Conservation (phyloP, 306 rosid genomes). For the Rubus idaeus region DNA sequence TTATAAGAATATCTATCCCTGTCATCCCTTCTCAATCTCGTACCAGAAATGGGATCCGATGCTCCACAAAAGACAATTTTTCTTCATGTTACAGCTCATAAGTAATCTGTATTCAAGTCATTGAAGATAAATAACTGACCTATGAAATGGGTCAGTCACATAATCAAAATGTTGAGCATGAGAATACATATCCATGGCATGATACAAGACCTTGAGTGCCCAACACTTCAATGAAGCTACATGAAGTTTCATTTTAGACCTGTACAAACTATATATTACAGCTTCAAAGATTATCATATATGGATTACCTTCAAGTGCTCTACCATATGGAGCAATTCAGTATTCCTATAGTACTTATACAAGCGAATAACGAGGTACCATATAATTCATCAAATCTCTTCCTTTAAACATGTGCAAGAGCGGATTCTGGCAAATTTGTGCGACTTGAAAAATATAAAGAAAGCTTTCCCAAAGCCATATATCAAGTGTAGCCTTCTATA, state of each 20-base stretch:
- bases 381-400: neutral
- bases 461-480: neutral
- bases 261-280: neutral
- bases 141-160: neutral
- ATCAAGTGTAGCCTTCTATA: neutral
- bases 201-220: neutral
- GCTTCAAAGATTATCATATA: neutral
- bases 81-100: neutral
- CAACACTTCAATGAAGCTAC: neutral
- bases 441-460: neutral
- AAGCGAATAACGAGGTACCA: neutral
- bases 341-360: neutral
- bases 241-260: neutral
- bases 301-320: neutral
- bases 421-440: neutral
- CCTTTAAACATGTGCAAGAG: neutral
- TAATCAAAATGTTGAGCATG: neutral
- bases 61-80: slow-evolving; percentile 1
- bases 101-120: neutral
- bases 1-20: neutral
- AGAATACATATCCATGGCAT: neutral
- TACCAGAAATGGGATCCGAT: neutral
- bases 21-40: neutral
- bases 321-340: neutral
- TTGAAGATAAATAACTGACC: neutral